Evolutionary conservation across 106 monocot genomes (phyloP).

Genomic region (Agapanthus africanus): DNA sequence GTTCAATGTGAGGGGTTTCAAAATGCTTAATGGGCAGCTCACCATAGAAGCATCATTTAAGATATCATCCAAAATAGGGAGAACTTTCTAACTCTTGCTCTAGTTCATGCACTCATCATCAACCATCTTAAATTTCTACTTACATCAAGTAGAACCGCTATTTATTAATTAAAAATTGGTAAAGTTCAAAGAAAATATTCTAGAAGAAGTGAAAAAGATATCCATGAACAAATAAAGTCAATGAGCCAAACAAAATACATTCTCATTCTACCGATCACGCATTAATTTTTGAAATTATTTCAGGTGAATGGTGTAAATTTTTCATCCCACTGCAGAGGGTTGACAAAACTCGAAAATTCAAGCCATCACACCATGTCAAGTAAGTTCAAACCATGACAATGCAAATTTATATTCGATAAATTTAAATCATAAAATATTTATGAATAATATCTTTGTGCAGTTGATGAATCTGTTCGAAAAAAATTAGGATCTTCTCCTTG

Average conservation of each 20-base stretch:
- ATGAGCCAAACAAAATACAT: too few relatives aligned
- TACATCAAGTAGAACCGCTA: not conserved
- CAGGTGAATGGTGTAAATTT: not conserved
- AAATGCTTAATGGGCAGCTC: slow-evolving; percentile 58
- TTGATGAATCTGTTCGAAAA: slow-evolving; percentile 74
- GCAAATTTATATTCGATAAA: not conserved
- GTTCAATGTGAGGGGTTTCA: slow-evolving; percentile 63
- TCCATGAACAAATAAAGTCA: too few relatives aligned
- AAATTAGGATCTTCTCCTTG: slow-evolving; percentile 78
- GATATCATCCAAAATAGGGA: slow-evolving; percentile 62
- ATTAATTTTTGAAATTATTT: too few relatives aligned
- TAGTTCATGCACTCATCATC: not conserved
- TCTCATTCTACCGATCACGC: too few relatives aligned
- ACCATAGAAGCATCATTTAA: slow-evolving; percentile 62
- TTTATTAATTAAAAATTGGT: not conserved
- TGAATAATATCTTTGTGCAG: slow-evolving; percentile 19
- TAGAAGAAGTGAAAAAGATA: too few relatives aligned
- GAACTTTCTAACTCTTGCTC: not conserved
- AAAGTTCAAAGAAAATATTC: not conserved
- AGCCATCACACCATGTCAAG: slow-evolving; percentile 68
- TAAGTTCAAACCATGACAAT: slow-evolving; percentile 5
- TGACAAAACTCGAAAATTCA: slow-evolving; percentile 61
- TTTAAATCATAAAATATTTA: too few relatives aligned
- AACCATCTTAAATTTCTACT: not conserved
- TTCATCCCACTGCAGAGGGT: slow-evolving; percentile 50